These are phyloP conservation scores for Erigeron philadelphicus DNA, from an alignment of 140 eudicot species.

Conservation along the genomic window DNA sequence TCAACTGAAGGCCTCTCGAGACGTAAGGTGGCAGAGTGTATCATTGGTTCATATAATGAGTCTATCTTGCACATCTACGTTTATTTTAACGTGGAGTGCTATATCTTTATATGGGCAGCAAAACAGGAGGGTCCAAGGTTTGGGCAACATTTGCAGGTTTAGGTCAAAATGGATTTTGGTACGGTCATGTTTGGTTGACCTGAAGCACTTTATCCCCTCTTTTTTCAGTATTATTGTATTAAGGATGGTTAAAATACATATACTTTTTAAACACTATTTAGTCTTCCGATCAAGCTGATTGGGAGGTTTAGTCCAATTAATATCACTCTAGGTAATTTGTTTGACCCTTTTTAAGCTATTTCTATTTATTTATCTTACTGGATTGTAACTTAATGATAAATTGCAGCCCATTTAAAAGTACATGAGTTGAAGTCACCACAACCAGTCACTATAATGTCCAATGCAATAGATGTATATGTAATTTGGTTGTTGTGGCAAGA, in stretches of 20 bases:
- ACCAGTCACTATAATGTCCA: neutral
- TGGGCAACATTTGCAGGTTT: no score
- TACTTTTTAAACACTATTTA: neutral
- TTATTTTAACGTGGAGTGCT: neutral
- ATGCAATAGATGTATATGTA: neutral
- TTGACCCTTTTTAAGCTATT: neutral
- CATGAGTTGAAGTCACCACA: neutral
- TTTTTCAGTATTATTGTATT: neutral
- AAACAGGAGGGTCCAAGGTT: neutral
- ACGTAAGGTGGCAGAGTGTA: conserved; percentile 91
- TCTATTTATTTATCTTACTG: neutral
- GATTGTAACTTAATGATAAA: neutral
- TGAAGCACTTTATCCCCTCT: neutral
- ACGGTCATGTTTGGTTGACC: neutral
- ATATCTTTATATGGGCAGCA: neutral
- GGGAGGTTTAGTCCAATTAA: neutral
- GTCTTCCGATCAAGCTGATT: neutral
- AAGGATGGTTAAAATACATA: neutral
- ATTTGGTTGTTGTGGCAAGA: neutral
- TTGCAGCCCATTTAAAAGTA: neutral
- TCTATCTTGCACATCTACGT: conserved; percentile 15
- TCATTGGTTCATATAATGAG: conserved; percentile 29
- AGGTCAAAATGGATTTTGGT: neutral
- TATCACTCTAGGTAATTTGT: neutral
- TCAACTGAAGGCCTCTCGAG: conserved; percentile 96